Base-by-base conservation (phyloP, 176 grass and related monocot species). In the Cymbopogon citratus region DNA sequence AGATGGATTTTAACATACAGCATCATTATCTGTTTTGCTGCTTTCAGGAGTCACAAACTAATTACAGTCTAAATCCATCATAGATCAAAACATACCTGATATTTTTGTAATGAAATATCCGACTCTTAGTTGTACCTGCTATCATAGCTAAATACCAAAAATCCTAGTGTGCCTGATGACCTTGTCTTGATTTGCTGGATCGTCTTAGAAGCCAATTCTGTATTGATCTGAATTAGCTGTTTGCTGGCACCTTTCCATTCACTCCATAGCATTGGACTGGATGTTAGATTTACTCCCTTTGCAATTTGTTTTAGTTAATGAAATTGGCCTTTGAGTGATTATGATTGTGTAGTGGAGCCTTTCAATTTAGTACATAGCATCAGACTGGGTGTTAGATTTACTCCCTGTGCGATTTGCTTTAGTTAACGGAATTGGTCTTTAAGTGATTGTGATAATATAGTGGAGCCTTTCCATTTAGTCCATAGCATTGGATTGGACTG, bases 171-270 rank as follows among this genome's bases (percentile, higher is more conserved):
- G 36, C 38, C 48, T 9, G 0, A 38, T 35, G n/a, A 39, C 25
- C 31, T 19, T 25, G 74, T 27, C 56, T 12, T 61, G 21, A 56
- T 80, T 19, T 40, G 27, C 15, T 6, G 15, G 40, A 23, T 40
- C 61, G 18, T 33, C 41, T 57, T 52, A 80, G 18, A 19, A 48
- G 36, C 13, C 39, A 51, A 28, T 76, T 48, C 1, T 69, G 6
- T 49, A 11, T 14, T 38, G 21, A 69, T 87, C 14, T 73, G 45
- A 80, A n/a, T n/a, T n/a, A n/a, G 76, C 45, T 72, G 56, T 66
- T 71, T 35, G 41, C 8, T 35, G 5, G 31, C 31, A 33, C 18
- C 8, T 61, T 67, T 77, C 25, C 54, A 64, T 81, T 77, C n/a
- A n/a, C n/a, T 49, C 12, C 39, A 16, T 87, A 61, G 27, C 41